Percentiles rank a stretch among this genome's conserved stretches.
phyloP scores from a whole-genome alignment of 2,329 filamentous ascomycete species.

The Sodiomyces alkalinus region DNA sequence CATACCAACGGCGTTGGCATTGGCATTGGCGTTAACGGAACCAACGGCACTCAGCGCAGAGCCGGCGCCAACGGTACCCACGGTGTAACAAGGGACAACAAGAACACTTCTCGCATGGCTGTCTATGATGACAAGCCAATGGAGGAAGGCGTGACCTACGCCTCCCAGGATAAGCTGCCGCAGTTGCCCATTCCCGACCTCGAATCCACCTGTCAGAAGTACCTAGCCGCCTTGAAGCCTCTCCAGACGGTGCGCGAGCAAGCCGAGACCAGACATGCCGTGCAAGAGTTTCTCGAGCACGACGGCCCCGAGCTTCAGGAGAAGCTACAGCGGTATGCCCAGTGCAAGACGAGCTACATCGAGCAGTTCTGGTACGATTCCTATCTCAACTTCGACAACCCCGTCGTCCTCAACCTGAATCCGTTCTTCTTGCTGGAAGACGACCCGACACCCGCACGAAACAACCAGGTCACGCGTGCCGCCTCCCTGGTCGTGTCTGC shows the following conservation, averaged over 20 bases:
- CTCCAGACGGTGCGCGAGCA: conserved; percentile 72
- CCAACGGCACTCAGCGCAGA: conserved; percentile 1
- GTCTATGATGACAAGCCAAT: conserved; percentile 35
- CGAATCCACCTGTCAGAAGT: conserved; percentile 61
- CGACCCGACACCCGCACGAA: conserved; percentile 88
- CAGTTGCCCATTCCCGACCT: conserved; percentile 89
- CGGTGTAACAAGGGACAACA: not conserved
- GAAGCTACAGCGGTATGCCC: conserved; percentile 78
- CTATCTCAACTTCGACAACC: conserved; percentile 94
- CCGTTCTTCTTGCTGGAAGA: conserved; percentile 96
- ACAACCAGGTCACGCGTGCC: conserved; percentile 90
- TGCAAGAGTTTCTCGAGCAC: conserved; percentile 64
- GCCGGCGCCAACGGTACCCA: conserved; percentile 1
- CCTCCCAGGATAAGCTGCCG: conserved; percentile 73
- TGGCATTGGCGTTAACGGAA: not conserved
- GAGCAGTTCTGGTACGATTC: conserved; percentile 99
- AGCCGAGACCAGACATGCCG: conserved; percentile 63
- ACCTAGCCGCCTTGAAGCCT: conserved; percentile 64
- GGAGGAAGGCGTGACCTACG: conserved; percentile 70
- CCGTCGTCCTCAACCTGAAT: conserved; percentile 92
- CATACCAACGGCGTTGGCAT: not conserved
- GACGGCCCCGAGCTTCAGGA: conserved; percentile 81
- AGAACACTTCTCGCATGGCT: conserved; percentile 29
- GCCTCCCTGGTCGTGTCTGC: conserved; percentile 85
- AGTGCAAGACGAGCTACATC: conserved; percentile 87